A percentile compares a stretch with the other conserved stretches of the same genome.
Evolutionary conservation across 23 red algal genomes (phyloP).

Genomic region (Gracilaria caudata): DNA sequence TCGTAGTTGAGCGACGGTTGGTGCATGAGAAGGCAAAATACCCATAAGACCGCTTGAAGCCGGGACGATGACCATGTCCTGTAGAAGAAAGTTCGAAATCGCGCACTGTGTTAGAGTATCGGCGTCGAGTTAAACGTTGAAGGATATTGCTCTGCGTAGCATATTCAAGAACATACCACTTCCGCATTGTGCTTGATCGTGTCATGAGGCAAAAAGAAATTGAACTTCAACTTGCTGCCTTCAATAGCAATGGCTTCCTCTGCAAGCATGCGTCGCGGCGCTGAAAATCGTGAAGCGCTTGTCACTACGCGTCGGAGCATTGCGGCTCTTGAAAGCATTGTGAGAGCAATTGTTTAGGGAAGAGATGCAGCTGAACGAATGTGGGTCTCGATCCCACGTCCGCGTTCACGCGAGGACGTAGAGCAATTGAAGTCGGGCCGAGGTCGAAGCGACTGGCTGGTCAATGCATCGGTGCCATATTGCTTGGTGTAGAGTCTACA

Average conservation of each 20-base stretch:
- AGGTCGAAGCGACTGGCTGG: not conserved
- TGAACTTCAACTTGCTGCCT: slow-evolving; percentile 67
- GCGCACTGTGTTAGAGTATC: not conserved
- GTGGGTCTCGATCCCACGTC: not conserved
- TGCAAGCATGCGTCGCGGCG: slow-evolving; percentile 33
- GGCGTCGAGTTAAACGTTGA: not conserved
- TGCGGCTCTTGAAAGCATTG: slow-evolving; percentile 41
- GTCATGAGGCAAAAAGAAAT: slow-evolving; percentile 72
- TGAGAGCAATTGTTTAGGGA: not conserved
- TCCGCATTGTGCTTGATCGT: slow-evolving; percentile 65
- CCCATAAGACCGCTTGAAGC: slow-evolving; percentile 94
- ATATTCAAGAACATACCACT: slow-evolving; percentile 52
- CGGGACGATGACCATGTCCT: slow-evolving; percentile 94
- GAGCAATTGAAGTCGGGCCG: not conserved
- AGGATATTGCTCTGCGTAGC: not conserved
- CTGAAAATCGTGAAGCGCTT: slow-evolving; percentile 17
- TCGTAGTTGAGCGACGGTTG: slow-evolving; percentile 94
- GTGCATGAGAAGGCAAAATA: slow-evolving; percentile 91
- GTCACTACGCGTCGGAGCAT: slow-evolving; percentile 23
- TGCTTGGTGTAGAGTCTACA: too few relatives aligned
- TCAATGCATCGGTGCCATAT: not conserved
- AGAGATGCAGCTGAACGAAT: not conserved
- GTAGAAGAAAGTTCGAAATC: not conserved
- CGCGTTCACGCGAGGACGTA: not conserved
- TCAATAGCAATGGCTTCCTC: slow-evolving; percentile 45